Evolutionary conservation across 495 filamentous ascomycete species (phyloP), one percentile per base, ranked within the genome.

Genomic region (Aspergillus bertholletiae): DNA sequence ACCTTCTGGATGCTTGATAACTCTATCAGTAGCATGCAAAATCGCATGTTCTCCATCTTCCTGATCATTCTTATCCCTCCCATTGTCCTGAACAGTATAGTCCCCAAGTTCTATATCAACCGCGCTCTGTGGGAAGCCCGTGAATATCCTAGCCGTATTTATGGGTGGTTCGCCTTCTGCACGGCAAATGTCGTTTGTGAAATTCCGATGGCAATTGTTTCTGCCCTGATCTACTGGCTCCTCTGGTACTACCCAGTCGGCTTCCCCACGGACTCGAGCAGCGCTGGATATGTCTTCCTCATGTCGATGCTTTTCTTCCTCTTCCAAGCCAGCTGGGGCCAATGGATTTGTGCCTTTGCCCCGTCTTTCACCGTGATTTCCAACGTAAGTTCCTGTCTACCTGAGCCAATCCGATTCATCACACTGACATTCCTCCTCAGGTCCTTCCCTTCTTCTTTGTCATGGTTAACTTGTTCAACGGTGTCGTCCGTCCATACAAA

Each of bases 301-400:
- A 90, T 96, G 85, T 83, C 82, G 1, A 72, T 95, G 61, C 78
- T 94, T 0, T 92, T 93, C 73, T 89, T 86, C 79, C 71, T 93
- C 26, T 93, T 93, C 78, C 78, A 83, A 57, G 78, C 81, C 6
- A 84, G 79, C 54, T 91, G 88, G 87, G 89, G 89, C 22, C 89
- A 94, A 62, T 92, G 87, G 86, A 89, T 92, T 58, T 87, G 84
- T 62, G 86, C 89, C 5, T 89, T 90, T 70, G 86, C 90, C 0
- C 89, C 89, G 1, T 83, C 75, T 7, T 90, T 92, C 74, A 89
- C 87, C 3, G 86, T 93, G 61, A 90, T 92, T 62, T 82, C 83
- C 43, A 92, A 93, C 71, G 73, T 84, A 5, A 60, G 66, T 18
- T 60, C 62, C 27, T 85, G 84, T 18, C 88, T 89, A 74, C 84